Evolutionary conservation across 768 basidiomycete genomes (phyloP).

Genomic region (Sporobolomyces phaffii): DNA sequence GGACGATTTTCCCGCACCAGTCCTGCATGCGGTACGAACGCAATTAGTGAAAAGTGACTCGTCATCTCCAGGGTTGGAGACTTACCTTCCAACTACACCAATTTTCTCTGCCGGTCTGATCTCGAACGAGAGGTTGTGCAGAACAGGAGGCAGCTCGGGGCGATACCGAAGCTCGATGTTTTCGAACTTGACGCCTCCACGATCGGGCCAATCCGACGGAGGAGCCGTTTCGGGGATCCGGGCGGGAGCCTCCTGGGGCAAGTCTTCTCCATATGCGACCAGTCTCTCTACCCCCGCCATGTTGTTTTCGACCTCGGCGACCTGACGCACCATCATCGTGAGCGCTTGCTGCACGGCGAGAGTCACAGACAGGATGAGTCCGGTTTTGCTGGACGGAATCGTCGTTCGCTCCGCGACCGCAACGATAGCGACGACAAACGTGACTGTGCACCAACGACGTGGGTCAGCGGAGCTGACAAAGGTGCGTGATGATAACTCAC

Average conservation of each 20-base stretch:
- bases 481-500: not conserved
- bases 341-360: constrained; percentile 1
- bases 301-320: constrained; percentile 77
- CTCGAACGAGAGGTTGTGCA: constrained; percentile 68
- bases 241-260: constrained; percentile 60
- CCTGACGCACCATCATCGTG: constrained; percentile 39
- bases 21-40: not conserved
- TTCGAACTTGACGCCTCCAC: constrained; percentile 7
- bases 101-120: constrained; percentile 76
- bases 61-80: too few species aligned
- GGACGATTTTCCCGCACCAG: constrained; percentile 60
- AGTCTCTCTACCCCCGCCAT: constrained; percentile 67
- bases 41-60: not conserved
- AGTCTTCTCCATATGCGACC: constrained; percentile 64
- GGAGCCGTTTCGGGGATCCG: constrained; percentile 58
- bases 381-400: constrained; percentile 12
- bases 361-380: constrained; percentile 7
- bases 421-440: constrained; percentile 27
- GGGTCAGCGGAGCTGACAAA: not conserved
- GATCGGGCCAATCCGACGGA: constrained; percentile 43
- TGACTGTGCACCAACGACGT: constrained; percentile 15
- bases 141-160: constrained; percentile 71
- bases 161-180: constrained; percentile 69
- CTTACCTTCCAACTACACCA: constrained; percentile 64
- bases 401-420: constrained; percentile 21